A percentile compares a stretch with the other conserved stretches of the same genome.
Evolutionary conservation across 495 filamentous ascomycete genomes (phyloP).

Genomic region (Lichenothelia convexa): DNA sequence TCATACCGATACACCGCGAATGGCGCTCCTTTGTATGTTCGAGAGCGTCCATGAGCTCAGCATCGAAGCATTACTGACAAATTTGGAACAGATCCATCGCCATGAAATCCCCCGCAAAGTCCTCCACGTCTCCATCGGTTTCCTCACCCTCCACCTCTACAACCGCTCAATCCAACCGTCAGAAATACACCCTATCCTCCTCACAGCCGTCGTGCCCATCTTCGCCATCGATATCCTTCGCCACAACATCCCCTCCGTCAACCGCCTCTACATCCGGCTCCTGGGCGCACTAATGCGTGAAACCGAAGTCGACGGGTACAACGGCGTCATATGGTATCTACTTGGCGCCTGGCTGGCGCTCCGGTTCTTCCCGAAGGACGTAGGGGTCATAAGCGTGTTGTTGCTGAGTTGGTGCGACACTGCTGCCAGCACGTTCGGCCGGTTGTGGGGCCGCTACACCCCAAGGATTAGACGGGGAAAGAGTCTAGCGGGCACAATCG

Average conservation of each 20-base stretch:
- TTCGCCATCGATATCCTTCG: slow-evolving; percentile 64
- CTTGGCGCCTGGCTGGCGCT: slow-evolving; percentile 75
- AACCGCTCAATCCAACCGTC: slow-evolving; percentile 50
- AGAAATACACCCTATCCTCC: slow-evolving; percentile 64
- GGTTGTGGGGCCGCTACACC: slow-evolving; percentile 75
- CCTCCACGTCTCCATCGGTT: slow-evolving; percentile 87
- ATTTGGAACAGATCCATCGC: slow-evolving; percentile 33
- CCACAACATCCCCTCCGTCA: slow-evolving; percentile 61
- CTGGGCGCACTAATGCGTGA: slow-evolving; percentile 91
- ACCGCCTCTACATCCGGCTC: slow-evolving; percentile 66
- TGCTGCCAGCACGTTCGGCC: slow-evolving; percentile 80
- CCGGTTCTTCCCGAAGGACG: slow-evolving; percentile 78
- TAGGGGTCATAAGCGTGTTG: slow-evolving; percentile 74
- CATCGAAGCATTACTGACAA: not conserved
- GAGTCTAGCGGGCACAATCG: slow-evolving; percentile 72
- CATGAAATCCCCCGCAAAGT: slow-evolving; percentile 62
- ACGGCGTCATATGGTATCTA: slow-evolving; percentile 93
- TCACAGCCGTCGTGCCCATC: slow-evolving; percentile 75
- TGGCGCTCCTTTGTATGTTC: slow-evolving; percentile 44
- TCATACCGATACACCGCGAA: slow-evolving; percentile 81
- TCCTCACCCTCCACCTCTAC: slow-evolving; percentile 74
- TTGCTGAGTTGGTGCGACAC: slow-evolving; percentile 97
- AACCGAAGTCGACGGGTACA: slow-evolving; percentile 78
- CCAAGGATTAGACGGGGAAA: slow-evolving; percentile 70
- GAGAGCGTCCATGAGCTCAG: not conserved